Percentiles rank a stretch among this genome's conserved stretches.
Conservation (phyloP, 768 basidiomycete species). For the Boletus sp. region DNA sequence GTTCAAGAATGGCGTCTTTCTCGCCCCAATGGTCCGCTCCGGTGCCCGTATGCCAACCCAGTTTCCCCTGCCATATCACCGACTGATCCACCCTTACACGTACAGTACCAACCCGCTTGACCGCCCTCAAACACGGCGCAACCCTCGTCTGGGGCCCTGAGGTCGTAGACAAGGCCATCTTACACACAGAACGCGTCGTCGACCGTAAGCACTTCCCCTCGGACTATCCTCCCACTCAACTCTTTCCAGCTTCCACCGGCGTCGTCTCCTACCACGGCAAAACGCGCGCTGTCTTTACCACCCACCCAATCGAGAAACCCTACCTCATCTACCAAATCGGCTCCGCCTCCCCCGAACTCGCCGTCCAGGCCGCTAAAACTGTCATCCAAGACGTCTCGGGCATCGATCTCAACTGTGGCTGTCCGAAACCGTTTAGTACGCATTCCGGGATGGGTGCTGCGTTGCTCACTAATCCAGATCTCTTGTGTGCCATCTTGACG, state of each 20-base stretch:
- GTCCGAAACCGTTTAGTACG: conserved; percentile 94
- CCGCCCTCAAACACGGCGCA: conserved; percentile 90
- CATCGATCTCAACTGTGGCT: conserved; percentile 96
- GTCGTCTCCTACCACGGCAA: conserved; percentile 84
- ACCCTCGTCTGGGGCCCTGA: conserved; percentile 96
- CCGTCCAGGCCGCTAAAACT: conserved; percentile 85
- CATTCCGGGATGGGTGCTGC: conserved; percentile 97
- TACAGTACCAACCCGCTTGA: conserved; percentile 79
- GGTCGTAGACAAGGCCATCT: conserved; percentile 92
- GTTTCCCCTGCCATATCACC: not conserved
- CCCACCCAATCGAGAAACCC: conserved; percentile 92
- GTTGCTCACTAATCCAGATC: conserved; percentile 85
- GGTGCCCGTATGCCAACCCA: conserved; percentile 65
- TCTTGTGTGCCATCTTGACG: conserved; percentile 83
- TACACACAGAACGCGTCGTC: conserved; percentile 78
- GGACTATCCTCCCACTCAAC: not conserved
- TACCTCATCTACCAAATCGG: conserved; percentile 96
- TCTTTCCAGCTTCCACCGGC: conserved; percentile 69
- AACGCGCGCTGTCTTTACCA: conserved; percentile 82
- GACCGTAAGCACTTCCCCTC: conserved; percentile 60
- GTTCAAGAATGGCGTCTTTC: conserved; percentile 85
- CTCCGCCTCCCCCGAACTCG: conserved; percentile 82
- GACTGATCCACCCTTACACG: conserved; percentile 12
- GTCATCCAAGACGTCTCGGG: conserved; percentile 90
- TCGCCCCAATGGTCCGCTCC: conserved; percentile 99